phyloP scores from a whole-genome alignment of 2,329 filamentous ascomycete species.

The Ascochyta viciae-villosae region DNA sequence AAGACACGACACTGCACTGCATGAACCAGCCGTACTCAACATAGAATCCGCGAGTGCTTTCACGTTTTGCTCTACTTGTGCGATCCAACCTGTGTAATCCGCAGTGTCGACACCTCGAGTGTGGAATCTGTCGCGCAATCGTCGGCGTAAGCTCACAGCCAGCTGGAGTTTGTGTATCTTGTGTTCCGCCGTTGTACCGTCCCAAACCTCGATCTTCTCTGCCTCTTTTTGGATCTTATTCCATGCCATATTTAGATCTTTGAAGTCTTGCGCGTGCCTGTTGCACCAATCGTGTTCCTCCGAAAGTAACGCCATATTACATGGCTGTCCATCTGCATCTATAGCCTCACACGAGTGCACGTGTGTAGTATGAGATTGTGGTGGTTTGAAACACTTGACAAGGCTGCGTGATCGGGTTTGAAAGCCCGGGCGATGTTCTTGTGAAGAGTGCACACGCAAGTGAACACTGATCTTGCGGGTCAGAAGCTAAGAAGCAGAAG shows the following conservation, averaged over 20 bases:
- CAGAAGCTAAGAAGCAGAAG: no score
- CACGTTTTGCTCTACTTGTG: slow-evolving; percentile 30
- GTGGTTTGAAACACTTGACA: slow-evolving; percentile 20
- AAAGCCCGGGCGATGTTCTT: slow-evolving; percentile 15
- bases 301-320: slow-evolving; percentile 16
- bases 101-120: slow-evolving; percentile 30
- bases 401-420: slow-evolving; percentile 19
- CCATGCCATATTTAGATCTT: slow-evolving; percentile 27
- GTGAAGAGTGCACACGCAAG: no score
- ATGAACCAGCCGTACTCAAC: slow-evolving; percentile 23
- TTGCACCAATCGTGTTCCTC: slow-evolving; percentile 24
- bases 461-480: no score
- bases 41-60: slow-evolving; percentile 30
- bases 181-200: slow-evolving; percentile 25
- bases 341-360: slow-evolving; percentile 30
- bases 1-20: no score
- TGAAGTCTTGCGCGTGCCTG: slow-evolving; percentile 27
- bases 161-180: slow-evolving; percentile 34
- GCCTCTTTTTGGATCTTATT: slow-evolving; percentile 24
- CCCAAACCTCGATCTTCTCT: slow-evolving; percentile 22
- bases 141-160: slow-evolving; percentile 31
- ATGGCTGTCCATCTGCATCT: slow-evolving; percentile 31
- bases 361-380: slow-evolving; percentile 22
- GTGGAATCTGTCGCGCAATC: slow-evolving; percentile 34
- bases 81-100: slow-evolving; percentile 36